Base-by-base conservation (phyloP, 192 early-diverging fungal species). In the Chytriomyces hyalinus region DNA sequence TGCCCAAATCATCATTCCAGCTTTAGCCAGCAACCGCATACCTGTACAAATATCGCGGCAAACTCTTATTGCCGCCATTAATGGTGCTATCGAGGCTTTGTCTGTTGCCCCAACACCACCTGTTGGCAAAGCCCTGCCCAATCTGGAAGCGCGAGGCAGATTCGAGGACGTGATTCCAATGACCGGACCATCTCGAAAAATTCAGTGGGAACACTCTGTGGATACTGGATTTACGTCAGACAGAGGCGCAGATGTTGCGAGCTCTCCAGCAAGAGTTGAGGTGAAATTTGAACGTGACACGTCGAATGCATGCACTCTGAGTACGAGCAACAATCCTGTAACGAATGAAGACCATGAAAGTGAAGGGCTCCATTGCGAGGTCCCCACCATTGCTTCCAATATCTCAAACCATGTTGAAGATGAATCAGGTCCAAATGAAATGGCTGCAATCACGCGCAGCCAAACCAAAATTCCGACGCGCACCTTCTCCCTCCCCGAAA, bases 381-480 rank as follows among this genome's bases (percentile, higher is more conserved):
- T 36, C 36, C 36, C 36, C 0, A 4, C 36, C 36, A 36, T 36
- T 4, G 36, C 36, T 36, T 36, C 36, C 36, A 36, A 36, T 36
- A 36, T 0, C 36, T 36, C 1, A 36, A 36, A 2, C 36, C 0
- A 36, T 4, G 36, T 3, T 36, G 36, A 36, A 36, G 36, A 36
- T 36, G 36, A 36, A 36, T 36, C 36, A 36, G 4, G 4, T 36
- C 36, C 36, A 36, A 36, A 36, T 36, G 69, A 70, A 70, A 70
- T 57, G 69, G 69, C 69, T 26, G 50, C 28, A 49, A 70, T 70
- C 69, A 70, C 69, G 6, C 50, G 49, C 49, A 20, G 4, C n/a
- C 49, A 51, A 22, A 70, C 51, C 69, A 51, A 51, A 24, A 70
- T 70, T 44, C 69, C 69, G 9, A 70, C 51, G 69, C 69, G 76